Conservation (phyloP, 2,329 filamentous ascomycete species). For the Rhynchosporium agropyri region DNA sequence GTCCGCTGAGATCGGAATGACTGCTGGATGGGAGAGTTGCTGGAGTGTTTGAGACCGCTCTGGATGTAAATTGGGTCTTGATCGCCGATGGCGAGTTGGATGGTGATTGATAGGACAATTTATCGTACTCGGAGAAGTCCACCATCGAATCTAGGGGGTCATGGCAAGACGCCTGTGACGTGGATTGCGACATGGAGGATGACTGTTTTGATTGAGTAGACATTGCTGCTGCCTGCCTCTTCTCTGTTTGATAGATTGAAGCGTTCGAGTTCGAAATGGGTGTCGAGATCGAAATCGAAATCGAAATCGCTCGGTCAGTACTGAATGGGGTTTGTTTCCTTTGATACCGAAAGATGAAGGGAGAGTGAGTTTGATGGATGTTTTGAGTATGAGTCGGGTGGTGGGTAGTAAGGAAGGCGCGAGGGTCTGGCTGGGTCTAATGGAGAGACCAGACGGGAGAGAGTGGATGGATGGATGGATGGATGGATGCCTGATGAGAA, state of each 20-base stretch:
- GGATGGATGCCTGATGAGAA: slow-evolving; percentile 30
- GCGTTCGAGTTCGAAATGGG: too few species aligned
- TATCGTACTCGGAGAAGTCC: slow-evolving; percentile 66
- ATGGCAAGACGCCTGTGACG: slow-evolving; percentile 36
- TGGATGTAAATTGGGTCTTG: slow-evolving; percentile 56
- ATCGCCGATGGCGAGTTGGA: slow-evolving; percentile 58
- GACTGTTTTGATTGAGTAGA: slow-evolving; percentile 35
- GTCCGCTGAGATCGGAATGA: slow-evolving; percentile 68
- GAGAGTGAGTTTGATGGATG: neutral
- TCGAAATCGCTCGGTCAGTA: slow-evolving; percentile 9
- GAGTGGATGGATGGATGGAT: slow-evolving; percentile 10
- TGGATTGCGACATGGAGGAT: slow-evolving; percentile 35
- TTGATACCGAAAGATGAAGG: slow-evolving; percentile 9
- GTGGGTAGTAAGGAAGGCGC: neutral
- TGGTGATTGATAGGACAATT: slow-evolving; percentile 61
- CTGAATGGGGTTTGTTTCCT: slow-evolving; percentile 8
- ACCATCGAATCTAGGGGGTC: slow-evolving; percentile 57
- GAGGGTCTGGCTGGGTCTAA: neutral
- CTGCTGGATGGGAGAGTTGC: slow-evolving; percentile 53
- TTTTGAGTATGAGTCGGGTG: slow-evolving; percentile 1
- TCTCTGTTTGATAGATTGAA: too few species aligned
- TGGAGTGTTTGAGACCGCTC: slow-evolving; percentile 56
- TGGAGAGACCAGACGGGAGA: too few species aligned
- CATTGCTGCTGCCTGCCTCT: slow-evolving; percentile 26
- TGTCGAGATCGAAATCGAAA: neutral